Evolutionary conservation across 495 filamentous ascomycete genomes (phyloP), one percentile per base, ranked within the genome.

Genomic region (Xylaria acuta): DNA sequence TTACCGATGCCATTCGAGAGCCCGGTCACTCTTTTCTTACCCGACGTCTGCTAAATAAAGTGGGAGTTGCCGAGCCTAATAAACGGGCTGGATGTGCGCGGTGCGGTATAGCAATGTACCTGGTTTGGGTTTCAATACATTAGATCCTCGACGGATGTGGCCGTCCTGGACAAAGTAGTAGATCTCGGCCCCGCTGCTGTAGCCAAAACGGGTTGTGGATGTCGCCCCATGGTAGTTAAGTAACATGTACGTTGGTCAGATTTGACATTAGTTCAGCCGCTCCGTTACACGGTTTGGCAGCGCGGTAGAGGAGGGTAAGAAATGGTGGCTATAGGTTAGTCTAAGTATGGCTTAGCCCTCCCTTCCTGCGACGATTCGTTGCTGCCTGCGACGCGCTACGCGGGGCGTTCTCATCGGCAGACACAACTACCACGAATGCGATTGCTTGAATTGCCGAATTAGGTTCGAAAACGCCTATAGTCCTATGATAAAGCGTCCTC

Each of bases 231-330:
- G 51, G 40, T 18, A 36, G 32, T 38, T 18, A 34, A 20, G n/a
- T n/a, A n/a, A n/a, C n/a, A n/a, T n/a, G n/a, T 40, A 67, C 36
- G 47, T 54, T 54, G 25, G 59, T 36, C 49, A 11, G 36, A 56
- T n/a, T 71, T 32, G 69, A 32, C 20, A 40, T 63, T 53, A 38
- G 8, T 45, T 71, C 69, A 71, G 59, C 47, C 59, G 32, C 47
- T 56, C 32, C 12, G 45, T 53, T 32, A 51, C 47, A 38, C n/a
- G 36, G 16, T 63, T 49, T 49, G 40, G 43, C 38, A 53, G 27
- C 4, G 18, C 58, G 45, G 32, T 9, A 54, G 18, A 45, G 38
- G 59, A 30, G 47, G 45, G 45, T 70, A 27, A 53, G 43, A 32
- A 62, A 67, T 54, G 27, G 36, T 12, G 54, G 54, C 36, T 20